Percentiles rank a stretch among this genome's conserved stretches.
Evolutionary conservation across 441 rosid species (phyloP).

Genomic region (Iberis amara): DNA sequence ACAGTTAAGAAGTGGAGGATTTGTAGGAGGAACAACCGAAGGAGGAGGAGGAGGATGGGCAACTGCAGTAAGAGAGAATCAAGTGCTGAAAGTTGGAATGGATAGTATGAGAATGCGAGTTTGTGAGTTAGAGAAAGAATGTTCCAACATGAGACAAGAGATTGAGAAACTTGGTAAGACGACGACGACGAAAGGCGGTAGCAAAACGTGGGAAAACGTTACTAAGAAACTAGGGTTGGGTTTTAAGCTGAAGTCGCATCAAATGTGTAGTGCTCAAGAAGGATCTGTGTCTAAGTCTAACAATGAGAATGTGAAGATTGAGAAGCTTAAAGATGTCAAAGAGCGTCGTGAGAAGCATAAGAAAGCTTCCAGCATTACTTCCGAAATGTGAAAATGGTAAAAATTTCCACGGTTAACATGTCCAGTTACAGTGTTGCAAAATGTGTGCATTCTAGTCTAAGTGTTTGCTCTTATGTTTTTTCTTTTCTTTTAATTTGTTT

Average conservation of each 20-base stretch:
- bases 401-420: slow-evolving; percentile 19
- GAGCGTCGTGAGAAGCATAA: slow-evolving; percentile 55
- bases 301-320: slow-evolving; percentile 41
- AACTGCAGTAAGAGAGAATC: slow-evolving; percentile 85
- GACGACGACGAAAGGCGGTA: slow-evolving; percentile 24
- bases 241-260: slow-evolving; percentile 66
- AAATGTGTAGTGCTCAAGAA: slow-evolving; percentile 93
- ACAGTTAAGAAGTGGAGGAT: slow-evolving; percentile 68
- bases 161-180: slow-evolving; percentile 77
- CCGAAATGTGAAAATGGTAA: slow-evolving; percentile 34
- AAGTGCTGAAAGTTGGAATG: slow-evolving; percentile 93
- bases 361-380: slow-evolving; percentile 41
- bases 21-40: slow-evolving; percentile 55
- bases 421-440: slow-evolving; percentile 19
- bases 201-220: slow-evolving; percentile 52
- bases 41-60: slow-evolving; percentile 63
- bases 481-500: not conserved
- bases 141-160: slow-evolving; percentile 87
- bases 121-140: slow-evolving; percentile 86
- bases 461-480: not conserved
- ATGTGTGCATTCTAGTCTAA: slow-evolving; percentile 30
- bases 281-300: slow-evolving; percentile 72
- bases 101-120: slow-evolving; percentile 90
- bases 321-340: slow-evolving; percentile 57
- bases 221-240: slow-evolving; percentile 77